Conservation (phyloP, 495 filamentous ascomycete species). For the Xeromyces bisporus region DNA sequence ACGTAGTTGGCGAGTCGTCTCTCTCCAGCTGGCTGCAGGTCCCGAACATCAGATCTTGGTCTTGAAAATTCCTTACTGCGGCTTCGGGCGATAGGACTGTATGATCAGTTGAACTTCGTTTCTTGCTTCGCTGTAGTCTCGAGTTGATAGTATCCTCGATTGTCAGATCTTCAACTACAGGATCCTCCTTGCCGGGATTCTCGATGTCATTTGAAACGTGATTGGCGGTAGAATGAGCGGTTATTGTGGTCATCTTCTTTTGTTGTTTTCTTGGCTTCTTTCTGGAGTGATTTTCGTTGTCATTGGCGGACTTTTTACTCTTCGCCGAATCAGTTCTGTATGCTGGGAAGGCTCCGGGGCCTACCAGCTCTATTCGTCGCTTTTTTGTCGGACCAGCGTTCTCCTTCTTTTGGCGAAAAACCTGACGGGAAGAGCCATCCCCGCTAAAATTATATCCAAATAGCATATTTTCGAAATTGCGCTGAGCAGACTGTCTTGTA, state of each 20-base stretch:
- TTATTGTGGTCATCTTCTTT: constrained; percentile 72
- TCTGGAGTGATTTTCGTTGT: constrained; percentile 4
- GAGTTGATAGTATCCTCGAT: background rate
- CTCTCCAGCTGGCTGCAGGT: constrained; percentile 78
- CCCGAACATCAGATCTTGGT: constrained; percentile 77
- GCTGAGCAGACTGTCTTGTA: background rate
- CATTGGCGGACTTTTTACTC: constrained; percentile 4
- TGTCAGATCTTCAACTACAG: background rate
- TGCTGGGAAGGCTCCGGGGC: constrained; percentile 8
- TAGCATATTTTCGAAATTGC: constrained; percentile 14
- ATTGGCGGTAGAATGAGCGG: constrained; percentile 64
- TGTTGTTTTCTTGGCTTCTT: constrained; percentile 38
- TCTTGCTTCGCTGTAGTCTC: constrained; percentile 7
- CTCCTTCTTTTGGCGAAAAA: constrained; percentile 2
- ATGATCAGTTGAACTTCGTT: constrained; percentile 17
- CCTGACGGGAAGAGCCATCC: constrained; percentile 3
- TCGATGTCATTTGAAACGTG: constrained; percentile 26
- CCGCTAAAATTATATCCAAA: constrained; percentile 21
- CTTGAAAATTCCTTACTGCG: constrained; percentile 47
- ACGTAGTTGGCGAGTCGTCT: constrained; percentile 52
- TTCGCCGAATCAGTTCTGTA: constrained; percentile 3
- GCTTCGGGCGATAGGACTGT: constrained; percentile 57
- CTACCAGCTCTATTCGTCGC: constrained; percentile 25
- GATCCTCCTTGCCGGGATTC: background rate
- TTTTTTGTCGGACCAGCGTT: constrained; percentile 22